These are phyloP conservation scores for Acmispon strigosus DNA, from an alignment of 306 rosid species.

Conservation along the genomic window DNA sequence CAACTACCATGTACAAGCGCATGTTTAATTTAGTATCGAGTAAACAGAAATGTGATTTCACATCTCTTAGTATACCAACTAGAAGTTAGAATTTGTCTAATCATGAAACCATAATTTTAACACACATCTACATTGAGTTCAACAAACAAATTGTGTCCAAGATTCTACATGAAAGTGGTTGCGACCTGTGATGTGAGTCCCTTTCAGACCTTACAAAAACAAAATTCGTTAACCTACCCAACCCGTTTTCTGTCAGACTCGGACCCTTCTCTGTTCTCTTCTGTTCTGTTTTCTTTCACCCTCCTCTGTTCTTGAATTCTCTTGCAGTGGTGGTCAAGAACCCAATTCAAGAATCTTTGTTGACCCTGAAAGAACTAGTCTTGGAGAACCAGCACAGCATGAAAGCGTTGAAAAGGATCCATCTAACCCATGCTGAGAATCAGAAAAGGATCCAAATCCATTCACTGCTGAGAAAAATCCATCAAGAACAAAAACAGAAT, in stretches of 20 bases:
- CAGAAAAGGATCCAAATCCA: too few species aligned
- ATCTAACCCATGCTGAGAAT: too few species aligned
- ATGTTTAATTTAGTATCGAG: too few species aligned
- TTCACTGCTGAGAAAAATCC: background rate
- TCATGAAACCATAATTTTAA: too few species aligned
- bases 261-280: background rate
- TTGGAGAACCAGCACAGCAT: slow-evolving; percentile 13
- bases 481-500: background rate
- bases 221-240: slow-evolving; percentile 23
- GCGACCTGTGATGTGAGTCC: background rate
- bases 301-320: background rate
- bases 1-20: too few species aligned
- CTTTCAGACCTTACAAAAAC: background rate
- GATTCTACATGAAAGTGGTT: background rate
- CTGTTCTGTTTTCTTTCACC: background rate
- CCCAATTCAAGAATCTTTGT: slow-evolving; percentile 1
- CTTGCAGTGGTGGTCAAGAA: background rate
- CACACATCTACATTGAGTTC: too few species aligned
- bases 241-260: background rate
- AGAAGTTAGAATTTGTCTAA: too few species aligned
- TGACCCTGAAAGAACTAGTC: slow-evolving; percentile 28
- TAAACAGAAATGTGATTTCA: too few species aligned
- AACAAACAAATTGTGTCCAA: too few species aligned
- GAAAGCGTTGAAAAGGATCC: background rate
- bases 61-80: too few species aligned